Evolutionary conservation across 768 basidiomycete genomes (phyloP), one percentile per base, ranked within the genome.

Genomic region (Neoboletus brunneissimus): DNA sequence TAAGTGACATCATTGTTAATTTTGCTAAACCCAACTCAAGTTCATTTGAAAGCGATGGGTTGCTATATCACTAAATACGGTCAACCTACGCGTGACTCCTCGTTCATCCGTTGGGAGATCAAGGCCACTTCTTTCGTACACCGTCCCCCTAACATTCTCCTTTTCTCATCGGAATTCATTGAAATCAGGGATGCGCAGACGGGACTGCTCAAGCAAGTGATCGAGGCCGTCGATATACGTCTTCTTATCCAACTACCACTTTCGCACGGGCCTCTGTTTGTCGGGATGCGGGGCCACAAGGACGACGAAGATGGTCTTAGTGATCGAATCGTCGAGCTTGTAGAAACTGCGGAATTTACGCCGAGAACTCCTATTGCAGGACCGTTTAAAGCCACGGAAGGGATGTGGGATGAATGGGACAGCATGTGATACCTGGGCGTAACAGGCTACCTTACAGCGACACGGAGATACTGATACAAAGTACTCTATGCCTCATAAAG

Each of bases 91-190:
- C 86, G 88, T 40, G 78, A 78, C 43, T 77, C 75, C 5, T 78
- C 80, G 0, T 91, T 82, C 67, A 80, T 92, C 58, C 85, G 83
- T 55, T 94, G 91, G 91, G 91, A 94, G 73, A 80, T 80, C 55
- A 83, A 78, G 57, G 88, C 85, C 12, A 74, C 72, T 3, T 76
- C 86, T 1, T 93, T 79, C 64, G 81, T 84, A 11, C 71, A 81
- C 44, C 83, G 88, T 15, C 80, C 81, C 10, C 77, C 76, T 7
- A 80, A 90, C 63, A 57, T 93, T 60, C 76, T 94, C 20, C 81
- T 94, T 31, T 82, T 93, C 72, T 90, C 88, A 8, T 64, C 81
- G 16, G 79, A 84, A 54, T 93, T 89, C 68, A 78, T 94, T 64
- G 91, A 94, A 68, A 75, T 93, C 27, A 83, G 91, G 53, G 76